Percentiles rank a stretch among this genome's conserved stretches.
Evolutionary conservation across 345 rosid species (phyloP).

Genomic region (Citrus glauca): DNA sequence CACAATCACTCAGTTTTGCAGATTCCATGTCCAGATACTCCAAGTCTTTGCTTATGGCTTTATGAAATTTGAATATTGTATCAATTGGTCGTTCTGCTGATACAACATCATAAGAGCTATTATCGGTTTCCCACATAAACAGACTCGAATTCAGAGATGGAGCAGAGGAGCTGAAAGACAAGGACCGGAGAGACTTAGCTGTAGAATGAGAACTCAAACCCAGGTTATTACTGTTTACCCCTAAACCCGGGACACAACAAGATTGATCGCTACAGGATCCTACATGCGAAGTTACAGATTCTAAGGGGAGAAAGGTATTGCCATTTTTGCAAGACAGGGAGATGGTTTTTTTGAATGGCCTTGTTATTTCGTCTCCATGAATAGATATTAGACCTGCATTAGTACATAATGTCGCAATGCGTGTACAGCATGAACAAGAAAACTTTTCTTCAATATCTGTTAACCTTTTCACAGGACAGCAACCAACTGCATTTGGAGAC

Average conservation of each 20-base stretch:
- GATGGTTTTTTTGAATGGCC: constrained; percentile 47
- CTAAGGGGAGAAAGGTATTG: constrained; percentile 20
- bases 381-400: constrained; percentile 18
- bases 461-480: constrained; percentile 51
- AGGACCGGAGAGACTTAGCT: constrained; percentile 66
- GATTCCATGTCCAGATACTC: constrained; percentile 87
- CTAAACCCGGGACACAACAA: constrained; percentile 87
- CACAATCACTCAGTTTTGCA: constrained; percentile 71
- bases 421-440: constrained; percentile 41
- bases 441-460: constrained; percentile 53
- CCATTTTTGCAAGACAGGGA: constrained; percentile 30
- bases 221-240: constrained; percentile 59
- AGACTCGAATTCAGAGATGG: constrained; percentile 87
- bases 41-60: constrained; percentile 85
- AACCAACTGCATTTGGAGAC: constrained; percentile 54
- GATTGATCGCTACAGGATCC: constrained; percentile 42
- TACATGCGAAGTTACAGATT: constrained; percentile 26
- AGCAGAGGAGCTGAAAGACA: constrained; percentile 59
- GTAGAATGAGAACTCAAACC: constrained; percentile 67
- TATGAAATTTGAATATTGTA: constrained; percentile 86
- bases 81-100: constrained; percentile 70
- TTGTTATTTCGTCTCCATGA: constrained; percentile 30
- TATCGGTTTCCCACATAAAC: constrained; percentile 76
- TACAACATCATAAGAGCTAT: constrained; percentile 40
- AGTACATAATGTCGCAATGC: constrained; percentile 32